A percentile compares a stretch with the other conserved stretches of the same genome.
These are phyloP conservation scores for Pseudodiploospora longispora DNA, from an alignment of 2,329 filamentous ascomycete species.

Conservation along the genomic window DNA sequence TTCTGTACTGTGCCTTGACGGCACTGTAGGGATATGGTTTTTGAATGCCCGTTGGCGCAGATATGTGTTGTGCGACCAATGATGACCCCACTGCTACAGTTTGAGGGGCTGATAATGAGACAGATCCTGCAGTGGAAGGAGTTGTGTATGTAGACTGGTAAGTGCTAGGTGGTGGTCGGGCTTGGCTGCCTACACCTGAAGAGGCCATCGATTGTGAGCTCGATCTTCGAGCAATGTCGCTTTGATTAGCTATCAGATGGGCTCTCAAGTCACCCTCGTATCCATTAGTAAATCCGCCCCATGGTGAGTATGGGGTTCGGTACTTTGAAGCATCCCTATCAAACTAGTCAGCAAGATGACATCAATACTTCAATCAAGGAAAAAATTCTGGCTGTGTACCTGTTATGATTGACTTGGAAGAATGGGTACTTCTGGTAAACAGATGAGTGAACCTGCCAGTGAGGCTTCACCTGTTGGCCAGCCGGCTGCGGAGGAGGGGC, in stretches of 20 bases:
- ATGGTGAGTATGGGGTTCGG: conserved; percentile 49
- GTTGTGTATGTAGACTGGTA: too few relatives aligned
- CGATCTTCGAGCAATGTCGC: conserved; percentile 20
- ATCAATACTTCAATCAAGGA: neutral
- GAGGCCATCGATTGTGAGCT: conserved; percentile 6
- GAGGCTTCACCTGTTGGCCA: conserved; percentile 19
- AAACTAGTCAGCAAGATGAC: conserved; percentile 10
- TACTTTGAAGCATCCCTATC: conserved; percentile 48
- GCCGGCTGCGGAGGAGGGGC: conserved; percentile 8
- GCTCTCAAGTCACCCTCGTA: conserved; percentile 46
- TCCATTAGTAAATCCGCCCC: conserved; percentile 53
- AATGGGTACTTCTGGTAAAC: conserved; percentile 48
- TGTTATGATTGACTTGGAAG: conserved; percentile 53
- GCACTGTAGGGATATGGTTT: neutral
- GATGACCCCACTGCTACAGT: neutral
- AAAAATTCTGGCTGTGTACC: conserved; percentile 49
- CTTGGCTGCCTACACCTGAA: neutral
- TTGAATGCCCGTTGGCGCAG: too few relatives aligned
- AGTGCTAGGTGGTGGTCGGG: neutral
- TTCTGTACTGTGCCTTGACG: conserved; percentile 6
- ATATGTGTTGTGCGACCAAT: neutral
- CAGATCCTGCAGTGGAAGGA: neutral
- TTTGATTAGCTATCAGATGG: conserved; percentile 31
- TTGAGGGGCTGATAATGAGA: neutral
- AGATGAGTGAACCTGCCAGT: conserved; percentile 29